Evolutionary conservation across 257 asterid species (phyloP), one percentile per base, ranked within the genome.

Genomic region (Lavandula angustifolia): DNA sequence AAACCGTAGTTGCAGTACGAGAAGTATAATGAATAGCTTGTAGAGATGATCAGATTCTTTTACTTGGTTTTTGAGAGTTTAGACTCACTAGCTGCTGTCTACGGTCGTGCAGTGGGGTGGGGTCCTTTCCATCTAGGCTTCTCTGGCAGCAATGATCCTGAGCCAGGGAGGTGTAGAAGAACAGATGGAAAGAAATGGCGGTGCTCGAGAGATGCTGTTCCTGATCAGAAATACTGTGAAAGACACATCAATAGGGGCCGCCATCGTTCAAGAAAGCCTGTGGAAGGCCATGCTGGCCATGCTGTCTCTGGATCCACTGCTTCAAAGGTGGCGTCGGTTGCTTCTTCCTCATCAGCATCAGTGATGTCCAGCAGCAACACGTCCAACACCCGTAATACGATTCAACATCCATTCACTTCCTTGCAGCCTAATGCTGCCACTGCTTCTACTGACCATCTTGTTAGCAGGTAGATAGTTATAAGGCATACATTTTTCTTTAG

Each of bases 231-330:
- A 77, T 92, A 94, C 82, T 94, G 97, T 70, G 97, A 94, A 83
- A 80, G 96, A 80, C 99, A 90, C 94, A 85, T 94, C 44, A 94
- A 90, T 52, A 81, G 99, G 79, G 97, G 97, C 76, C 99, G 97
- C 60, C 97, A 89, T 73, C 97, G 99, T 90, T 90, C 99, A 94
- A 94, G 99, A 94, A 94, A 94, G 97, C 99, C 95, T 90, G 97
- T 94, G 99, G 99, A 94, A 94, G 90, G 90, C 81, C 96, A 81
- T 38, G 73, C 77, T 70, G 94, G 94, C 91, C 99, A 81, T 67
- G 84, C 85, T 78, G 77, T 79, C 52, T 76, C 95, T 72, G 89
- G 86, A 69, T 70, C 95, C 75, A 64, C 86, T 78, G 62, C 84
- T 53, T 62, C 91, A 31, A 83, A 85, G 68, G 85, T 84, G 74